A percentile compares a stretch with the other conserved stretches of the same genome.
These are phyloP conservation scores for Candida pseudoviswanathii DNA, from an alignment of 1,139 yeast species.

Conservation along the genomic window DNA sequence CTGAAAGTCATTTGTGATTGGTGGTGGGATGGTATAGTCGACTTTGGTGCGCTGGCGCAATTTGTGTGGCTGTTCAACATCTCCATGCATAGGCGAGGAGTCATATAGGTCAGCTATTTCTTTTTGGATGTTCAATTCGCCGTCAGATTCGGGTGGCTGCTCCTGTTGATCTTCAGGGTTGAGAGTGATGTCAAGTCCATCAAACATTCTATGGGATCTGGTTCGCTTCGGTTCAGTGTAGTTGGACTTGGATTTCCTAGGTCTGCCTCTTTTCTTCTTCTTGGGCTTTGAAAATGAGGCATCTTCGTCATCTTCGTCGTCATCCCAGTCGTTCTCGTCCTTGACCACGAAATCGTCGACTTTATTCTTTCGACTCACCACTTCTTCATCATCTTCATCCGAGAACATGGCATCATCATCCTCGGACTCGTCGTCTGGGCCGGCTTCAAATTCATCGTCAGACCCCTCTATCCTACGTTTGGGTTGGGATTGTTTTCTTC, in stretches of 20 bases:
- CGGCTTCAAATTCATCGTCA: constrained; percentile 19
- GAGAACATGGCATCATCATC: constrained; percentile 33
- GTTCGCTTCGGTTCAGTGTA: constrained; percentile 25
- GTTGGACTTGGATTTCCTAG: constrained; percentile 27
- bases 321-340: constrained; percentile 34
- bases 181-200: constrained; percentile 23
- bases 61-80: constrained; percentile 54
- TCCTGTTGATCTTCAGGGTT: constrained; percentile 16
- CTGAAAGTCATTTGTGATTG: constrained; percentile 55
- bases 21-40: constrained; percentile 87
- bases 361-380: constrained; percentile 24
- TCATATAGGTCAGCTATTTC: constrained; percentile 56
- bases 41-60: constrained; percentile 77
- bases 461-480: constrained; percentile 15
- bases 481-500: constrained; percentile 17
- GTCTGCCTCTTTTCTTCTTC: constrained; percentile 18
- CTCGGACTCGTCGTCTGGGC: constrained; percentile 22
- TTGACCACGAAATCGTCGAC: constrained; percentile 35
- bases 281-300: constrained; percentile 24
- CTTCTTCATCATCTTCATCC: constrained; percentile 39
- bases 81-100: constrained; percentile 53
- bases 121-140: constrained; percentile 43
- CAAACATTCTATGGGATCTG: constrained; percentile 17
- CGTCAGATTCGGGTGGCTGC: constrained; percentile 25
- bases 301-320: constrained; percentile 24